Percentiles rank a stretch among this genome's conserved stretches.
phyloP scores from a whole-genome alignment of 2,329 filamentous ascomycete genomes.

The Beauveria brongniartii region DNA sequence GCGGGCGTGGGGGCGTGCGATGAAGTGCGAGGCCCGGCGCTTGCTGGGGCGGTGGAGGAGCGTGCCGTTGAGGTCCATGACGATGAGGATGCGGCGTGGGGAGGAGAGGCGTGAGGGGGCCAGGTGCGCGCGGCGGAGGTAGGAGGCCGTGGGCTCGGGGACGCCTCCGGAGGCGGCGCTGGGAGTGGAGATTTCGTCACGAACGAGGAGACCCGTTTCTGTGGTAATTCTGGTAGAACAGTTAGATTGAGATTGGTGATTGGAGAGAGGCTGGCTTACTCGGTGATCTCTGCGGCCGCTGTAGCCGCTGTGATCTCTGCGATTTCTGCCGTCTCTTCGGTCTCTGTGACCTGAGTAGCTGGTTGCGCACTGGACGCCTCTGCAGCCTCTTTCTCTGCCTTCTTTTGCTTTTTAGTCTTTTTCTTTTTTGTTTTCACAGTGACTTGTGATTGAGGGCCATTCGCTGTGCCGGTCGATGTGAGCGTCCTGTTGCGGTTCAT shows the following conservation, averaged over 20 bases:
- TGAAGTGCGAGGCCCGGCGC: slow-evolving; percentile 41
- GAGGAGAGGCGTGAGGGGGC: slow-evolving; percentile 31
- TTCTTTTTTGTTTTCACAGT: neutral
- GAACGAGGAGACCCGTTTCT: neutral
- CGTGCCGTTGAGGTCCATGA: slow-evolving; percentile 92
- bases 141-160: slow-evolving; percentile 52
- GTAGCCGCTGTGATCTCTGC: neutral
- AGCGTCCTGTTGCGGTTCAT: neutral
- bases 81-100: slow-evolving; percentile 63
- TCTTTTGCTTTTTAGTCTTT: neutral
- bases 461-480: neutral
- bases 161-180: slow-evolving; percentile 44
- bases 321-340: neutral
- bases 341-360: neutral
- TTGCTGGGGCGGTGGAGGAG: slow-evolving; percentile 63
- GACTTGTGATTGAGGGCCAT: neutral
- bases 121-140: slow-evolving; percentile 47
- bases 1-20: slow-evolving; percentile 58
- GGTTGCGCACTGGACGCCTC: neutral
- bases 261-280: too few species aligned
- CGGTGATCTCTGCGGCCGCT: too few species aligned
- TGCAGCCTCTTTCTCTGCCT: neutral
- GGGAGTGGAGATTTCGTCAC: neutral
- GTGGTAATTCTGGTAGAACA: too few species aligned
- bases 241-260: neutral